Percentiles rank a stretch among this genome's conserved stretches.
Evolutionary conservation across 805 yeast species (phyloP).

Genomic region (Starmerella stellata): DNA sequence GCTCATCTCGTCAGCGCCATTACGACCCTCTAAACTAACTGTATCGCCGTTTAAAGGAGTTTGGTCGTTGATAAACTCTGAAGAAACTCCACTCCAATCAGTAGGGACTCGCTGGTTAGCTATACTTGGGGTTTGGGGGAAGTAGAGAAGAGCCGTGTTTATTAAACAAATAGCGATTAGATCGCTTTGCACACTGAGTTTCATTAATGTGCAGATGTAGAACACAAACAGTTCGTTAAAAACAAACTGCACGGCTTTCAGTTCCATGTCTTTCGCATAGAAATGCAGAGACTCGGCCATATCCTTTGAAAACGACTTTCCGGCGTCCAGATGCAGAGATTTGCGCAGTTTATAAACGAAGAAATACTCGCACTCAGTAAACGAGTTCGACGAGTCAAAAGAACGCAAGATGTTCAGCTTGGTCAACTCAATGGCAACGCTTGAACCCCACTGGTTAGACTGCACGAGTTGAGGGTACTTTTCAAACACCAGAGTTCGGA

Average conservation of each 20-base stretch:
- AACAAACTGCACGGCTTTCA: constrained; percentile 3
- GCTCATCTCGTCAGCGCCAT: too few relatives aligned
- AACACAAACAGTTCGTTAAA: not conserved
- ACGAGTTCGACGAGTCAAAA: not conserved
- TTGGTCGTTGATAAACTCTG: too few relatives aligned
- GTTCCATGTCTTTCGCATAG: not conserved
- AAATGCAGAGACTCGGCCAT: constrained; percentile 6
- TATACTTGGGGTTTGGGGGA: too few relatives aligned
- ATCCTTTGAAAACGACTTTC: constrained; percentile 5
- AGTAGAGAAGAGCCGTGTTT: too few relatives aligned
- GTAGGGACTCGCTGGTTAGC: too few relatives aligned
- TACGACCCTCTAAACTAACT: too few relatives aligned
- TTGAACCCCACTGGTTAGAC: not conserved
- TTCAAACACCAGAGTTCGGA: constrained; percentile 2
- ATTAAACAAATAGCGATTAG: too few relatives aligned
- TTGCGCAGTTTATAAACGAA: constrained; percentile 8
- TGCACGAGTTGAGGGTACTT: constrained; percentile 2
- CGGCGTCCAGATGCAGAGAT: constrained; percentile 4
- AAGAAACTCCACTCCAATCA: too few relatives aligned
- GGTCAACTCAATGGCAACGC: not conserved
- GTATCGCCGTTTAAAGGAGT: too few relatives aligned
- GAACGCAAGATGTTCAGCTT: not conserved
- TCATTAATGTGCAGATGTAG: too few relatives aligned
- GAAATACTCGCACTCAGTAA: constrained; percentile 3
- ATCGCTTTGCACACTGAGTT: too few relatives aligned